Conservation (phyloP, 2,329 filamentous ascomycete species). For the Phialophora chinensis region DNA sequence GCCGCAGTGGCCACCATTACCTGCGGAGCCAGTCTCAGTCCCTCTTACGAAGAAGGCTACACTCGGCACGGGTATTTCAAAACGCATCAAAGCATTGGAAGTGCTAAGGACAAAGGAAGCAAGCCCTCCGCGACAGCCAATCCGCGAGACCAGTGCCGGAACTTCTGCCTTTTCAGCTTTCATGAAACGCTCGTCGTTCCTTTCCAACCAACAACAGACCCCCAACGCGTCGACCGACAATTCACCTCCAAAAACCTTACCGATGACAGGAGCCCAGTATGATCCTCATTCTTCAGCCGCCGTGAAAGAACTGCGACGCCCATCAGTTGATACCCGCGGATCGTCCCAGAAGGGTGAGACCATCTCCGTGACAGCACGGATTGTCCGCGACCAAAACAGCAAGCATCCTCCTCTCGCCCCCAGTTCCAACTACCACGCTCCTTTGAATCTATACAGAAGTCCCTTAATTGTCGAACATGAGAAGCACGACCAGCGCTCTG, state of each 20-base stretch:
- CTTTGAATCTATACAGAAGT: slow-evolving; percentile 59
- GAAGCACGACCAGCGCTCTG: slow-evolving; percentile 48
- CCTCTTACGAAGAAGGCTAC: slow-evolving; percentile 75
- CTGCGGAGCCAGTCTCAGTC: slow-evolving; percentile 47
- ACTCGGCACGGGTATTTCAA: slow-evolving; percentile 87
- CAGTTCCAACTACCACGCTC: slow-evolving; percentile 33
- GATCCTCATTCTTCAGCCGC: slow-evolving; percentile 13
- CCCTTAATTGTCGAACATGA: slow-evolving; percentile 70
- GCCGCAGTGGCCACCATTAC: slow-evolving; percentile 39
- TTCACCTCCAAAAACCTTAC: slow-evolving; percentile 33
- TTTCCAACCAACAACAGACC: slow-evolving; percentile 39
- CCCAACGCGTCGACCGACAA: slow-evolving; percentile 43
- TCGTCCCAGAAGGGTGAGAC: slow-evolving; percentile 61
- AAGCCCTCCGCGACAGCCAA: slow-evolving; percentile 42
- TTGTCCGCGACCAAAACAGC: slow-evolving; percentile 65
- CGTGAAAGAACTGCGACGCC: slow-evolving; percentile 17
- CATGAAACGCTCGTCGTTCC: slow-evolving; percentile 41
- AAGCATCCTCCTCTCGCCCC: slow-evolving; percentile 33
- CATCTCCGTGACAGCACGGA: slow-evolving; percentile 85
- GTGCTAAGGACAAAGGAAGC: slow-evolving; percentile 60
- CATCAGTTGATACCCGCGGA: slow-evolving; percentile 21
- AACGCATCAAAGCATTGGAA: slow-evolving; percentile 91
- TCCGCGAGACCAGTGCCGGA: slow-evolving; percentile 38
- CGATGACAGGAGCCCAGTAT: slow-evolving; percentile 18
- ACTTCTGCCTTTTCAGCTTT: slow-evolving; percentile 41